A percentile compares a stretch with the other conserved stretches of the same genome.
These are phyloP conservation scores for Xylaria bambusicola DNA, from an alignment of 495 filamentous ascomycete species.

Conservation along the genomic window DNA sequence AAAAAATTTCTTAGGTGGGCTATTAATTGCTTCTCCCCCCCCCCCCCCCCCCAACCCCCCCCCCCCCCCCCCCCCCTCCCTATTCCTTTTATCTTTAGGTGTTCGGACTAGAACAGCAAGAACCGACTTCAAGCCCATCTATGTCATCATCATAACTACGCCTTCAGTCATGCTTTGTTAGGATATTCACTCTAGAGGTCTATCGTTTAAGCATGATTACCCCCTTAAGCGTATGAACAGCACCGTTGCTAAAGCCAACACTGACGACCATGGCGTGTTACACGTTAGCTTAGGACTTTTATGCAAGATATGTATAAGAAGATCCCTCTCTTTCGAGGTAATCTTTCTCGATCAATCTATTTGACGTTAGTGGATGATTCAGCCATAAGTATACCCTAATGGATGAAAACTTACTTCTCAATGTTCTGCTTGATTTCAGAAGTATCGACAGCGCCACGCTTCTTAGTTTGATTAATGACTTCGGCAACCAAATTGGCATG, in stretches of 20 bases:
- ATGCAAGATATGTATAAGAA: conserved; percentile 82
- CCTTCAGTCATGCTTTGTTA: background rate
- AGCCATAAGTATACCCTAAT: background rate
- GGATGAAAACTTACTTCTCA: conserved; percentile 68
- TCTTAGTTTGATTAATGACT: conserved; percentile 86
- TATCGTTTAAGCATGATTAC: no score
- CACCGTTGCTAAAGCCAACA: no score
- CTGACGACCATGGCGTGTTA: no score
- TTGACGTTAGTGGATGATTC: conserved; percentile 1
- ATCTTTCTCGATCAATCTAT: conserved; percentile 89
- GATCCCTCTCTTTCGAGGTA: conserved; percentile 88
- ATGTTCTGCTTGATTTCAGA: conserved; percentile 94
- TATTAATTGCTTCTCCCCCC: no score
- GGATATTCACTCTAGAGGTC: background rate
- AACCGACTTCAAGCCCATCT: no score
- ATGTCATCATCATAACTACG: no score
- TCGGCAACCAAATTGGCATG: conserved; percentile 81
- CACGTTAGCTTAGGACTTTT: conserved; percentile 18
- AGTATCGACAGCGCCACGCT: conserved; percentile 78
- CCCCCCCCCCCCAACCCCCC: no score
- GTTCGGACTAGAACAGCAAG: no score
- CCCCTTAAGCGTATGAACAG: background rate
- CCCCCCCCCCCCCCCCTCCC: no score
- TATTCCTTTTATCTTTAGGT: no score
- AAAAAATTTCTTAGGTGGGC: no score